A percentile compares a stretch with the other conserved stretches of the same genome.
These are phyloP conservation scores for Microdochium nivale DNA, from an alignment of 2,329 filamentous ascomycete species.

Conservation along the genomic window DNA sequence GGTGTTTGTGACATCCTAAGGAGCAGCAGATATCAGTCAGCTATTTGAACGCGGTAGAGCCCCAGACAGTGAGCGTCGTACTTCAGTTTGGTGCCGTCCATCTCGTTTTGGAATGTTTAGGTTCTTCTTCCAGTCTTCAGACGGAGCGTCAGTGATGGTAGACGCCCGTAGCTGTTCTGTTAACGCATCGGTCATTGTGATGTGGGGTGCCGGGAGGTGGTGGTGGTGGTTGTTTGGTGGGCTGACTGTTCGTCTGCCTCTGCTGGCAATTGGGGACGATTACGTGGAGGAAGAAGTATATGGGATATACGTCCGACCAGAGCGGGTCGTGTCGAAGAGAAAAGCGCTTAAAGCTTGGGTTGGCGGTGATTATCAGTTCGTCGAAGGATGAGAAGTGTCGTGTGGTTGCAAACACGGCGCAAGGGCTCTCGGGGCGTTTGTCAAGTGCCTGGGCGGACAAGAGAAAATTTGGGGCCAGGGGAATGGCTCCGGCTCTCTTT, in stretches of 20 bases:
- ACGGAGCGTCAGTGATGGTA: slow-evolving; percentile 36
- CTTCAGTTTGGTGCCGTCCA: slow-evolving; percentile 73
- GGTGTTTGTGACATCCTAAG: slow-evolving; percentile 91
- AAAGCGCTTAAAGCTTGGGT: too few relatives aligned
- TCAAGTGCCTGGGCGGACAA: too few relatives aligned
- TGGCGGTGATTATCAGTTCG: too few relatives aligned
- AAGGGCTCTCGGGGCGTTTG: too few relatives aligned
- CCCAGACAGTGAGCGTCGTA: slow-evolving; percentile 24
- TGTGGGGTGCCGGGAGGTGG: slow-evolving; percentile 5
- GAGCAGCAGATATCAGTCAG: slow-evolving; percentile 7
- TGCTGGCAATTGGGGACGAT: too few relatives aligned
- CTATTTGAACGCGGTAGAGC: not conserved
- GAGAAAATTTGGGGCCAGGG: too few relatives aligned
- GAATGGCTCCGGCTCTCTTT: too few relatives aligned
- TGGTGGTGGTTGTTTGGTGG: slow-evolving; percentile 26
- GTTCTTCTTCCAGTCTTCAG: slow-evolving; percentile 65
- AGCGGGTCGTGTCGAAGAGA: too few relatives aligned
- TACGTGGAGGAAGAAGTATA: too few relatives aligned
- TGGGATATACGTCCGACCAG: not conserved
- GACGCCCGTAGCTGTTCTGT: slow-evolving; percentile 23
- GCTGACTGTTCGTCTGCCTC: not conserved
- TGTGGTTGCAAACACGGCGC: too few relatives aligned
- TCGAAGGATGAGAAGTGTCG: too few relatives aligned
- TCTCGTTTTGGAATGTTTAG: slow-evolving; percentile 68
- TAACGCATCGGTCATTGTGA: slow-evolving; percentile 21